Evolutionary conservation across 305 asterid species (phyloP).

Genomic region (Fraxinus baroniana): DNA sequence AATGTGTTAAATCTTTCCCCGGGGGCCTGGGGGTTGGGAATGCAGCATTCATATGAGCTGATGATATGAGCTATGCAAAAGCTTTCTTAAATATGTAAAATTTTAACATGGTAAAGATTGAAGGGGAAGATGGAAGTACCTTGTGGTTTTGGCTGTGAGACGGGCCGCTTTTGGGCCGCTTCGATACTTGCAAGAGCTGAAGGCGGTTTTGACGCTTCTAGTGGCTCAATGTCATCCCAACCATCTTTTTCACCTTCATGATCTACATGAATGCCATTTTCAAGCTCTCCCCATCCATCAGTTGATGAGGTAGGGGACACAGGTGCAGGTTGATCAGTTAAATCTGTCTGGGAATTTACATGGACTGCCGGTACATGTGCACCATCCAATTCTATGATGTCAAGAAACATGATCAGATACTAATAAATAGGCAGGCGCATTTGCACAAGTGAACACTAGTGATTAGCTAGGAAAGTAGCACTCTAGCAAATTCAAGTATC

Average conservation of each 20-base stretch:
- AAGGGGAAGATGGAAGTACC: slow-evolving; percentile 36
- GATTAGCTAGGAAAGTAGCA: neutral
- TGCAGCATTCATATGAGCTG: neutral
- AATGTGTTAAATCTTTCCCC: neutral
- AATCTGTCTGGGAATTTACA: slow-evolving; percentile 47
- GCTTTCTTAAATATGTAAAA: neutral
- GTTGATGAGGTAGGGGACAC: slow-evolving; percentile 65
- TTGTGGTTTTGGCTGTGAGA: slow-evolving; percentile 67
- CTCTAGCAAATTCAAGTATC: neutral
- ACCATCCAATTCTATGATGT: slow-evolving; percentile 45
- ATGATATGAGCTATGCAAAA: neutral
- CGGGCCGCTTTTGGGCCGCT: slow-evolving; percentile 92
- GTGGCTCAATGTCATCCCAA: slow-evolving; percentile 95
- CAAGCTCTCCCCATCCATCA: slow-evolving; percentile 98
- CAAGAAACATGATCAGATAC: slow-evolving; percentile 30
- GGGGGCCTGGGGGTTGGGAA: neutral
- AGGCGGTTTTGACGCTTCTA: slow-evolving; percentile 69
- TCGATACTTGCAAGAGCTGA: slow-evolving; percentile 79
- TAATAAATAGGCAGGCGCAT: neutral
- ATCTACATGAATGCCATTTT: slow-evolving; percentile 64
- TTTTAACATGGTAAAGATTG: neutral
- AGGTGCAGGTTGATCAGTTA: slow-evolving; percentile 55
- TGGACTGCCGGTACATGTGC: slow-evolving; percentile 49
- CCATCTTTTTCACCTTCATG: slow-evolving; percentile 63
- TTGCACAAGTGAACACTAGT: slow-evolving; percentile 13